A percentile compares a stretch with the other conserved stretches of the same genome.
Conservation (phyloP, 2,329 filamentous ascomycete genomes). For the Pestalotiopsis fici region DNA sequence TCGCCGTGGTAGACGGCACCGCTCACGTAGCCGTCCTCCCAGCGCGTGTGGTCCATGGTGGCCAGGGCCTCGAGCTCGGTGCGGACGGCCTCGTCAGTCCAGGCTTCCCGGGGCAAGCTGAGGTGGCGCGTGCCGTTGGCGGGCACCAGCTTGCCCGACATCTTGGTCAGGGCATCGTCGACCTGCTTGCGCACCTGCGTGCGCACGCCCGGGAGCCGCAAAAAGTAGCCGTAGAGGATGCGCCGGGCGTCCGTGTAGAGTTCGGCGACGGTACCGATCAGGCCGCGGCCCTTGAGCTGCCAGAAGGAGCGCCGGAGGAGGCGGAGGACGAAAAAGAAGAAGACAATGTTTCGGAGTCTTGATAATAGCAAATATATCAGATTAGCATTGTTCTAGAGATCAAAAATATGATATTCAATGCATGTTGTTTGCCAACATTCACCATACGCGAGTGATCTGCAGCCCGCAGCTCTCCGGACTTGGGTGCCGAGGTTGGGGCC, state of each 20-base stretch:
- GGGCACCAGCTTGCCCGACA: slow-evolving; percentile 83
- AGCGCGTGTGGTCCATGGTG: slow-evolving; percentile 88
- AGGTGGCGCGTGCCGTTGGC: slow-evolving; percentile 72
- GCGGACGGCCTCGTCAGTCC: slow-evolving; percentile 76
- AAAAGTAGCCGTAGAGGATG: slow-evolving; percentile 80
- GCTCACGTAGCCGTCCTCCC: slow-evolving; percentile 94
- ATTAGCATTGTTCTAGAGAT: not conserved
- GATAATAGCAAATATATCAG: not conserved
- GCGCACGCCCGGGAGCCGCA: slow-evolving; percentile 83
- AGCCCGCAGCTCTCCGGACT: not conserved
- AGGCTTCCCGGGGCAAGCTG: slow-evolving; percentile 79
- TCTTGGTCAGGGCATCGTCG: slow-evolving; percentile 73
- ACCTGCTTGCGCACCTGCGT: slow-evolving; percentile 85
- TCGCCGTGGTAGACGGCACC: slow-evolving; percentile 97
- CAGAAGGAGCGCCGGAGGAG: slow-evolving; percentile 79
- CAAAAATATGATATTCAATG: no score
- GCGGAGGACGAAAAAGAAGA: slow-evolving; percentile 84
- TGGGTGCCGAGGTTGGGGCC: not conserved
- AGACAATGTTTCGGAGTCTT: slow-evolving; percentile 80
- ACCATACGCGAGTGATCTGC: not conserved
- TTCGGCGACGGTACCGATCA: slow-evolving; percentile 76
- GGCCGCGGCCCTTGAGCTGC: slow-evolving; percentile 85
- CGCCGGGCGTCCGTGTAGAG: slow-evolving; percentile 73
- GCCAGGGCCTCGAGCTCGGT: slow-evolving; percentile 78
- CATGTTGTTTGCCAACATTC: not conserved